These are phyloP conservation scores for Curvularia hawaiiensis DNA, from an alignment of 2,329 filamentous ascomycete genomes.

Conservation along the genomic window DNA sequence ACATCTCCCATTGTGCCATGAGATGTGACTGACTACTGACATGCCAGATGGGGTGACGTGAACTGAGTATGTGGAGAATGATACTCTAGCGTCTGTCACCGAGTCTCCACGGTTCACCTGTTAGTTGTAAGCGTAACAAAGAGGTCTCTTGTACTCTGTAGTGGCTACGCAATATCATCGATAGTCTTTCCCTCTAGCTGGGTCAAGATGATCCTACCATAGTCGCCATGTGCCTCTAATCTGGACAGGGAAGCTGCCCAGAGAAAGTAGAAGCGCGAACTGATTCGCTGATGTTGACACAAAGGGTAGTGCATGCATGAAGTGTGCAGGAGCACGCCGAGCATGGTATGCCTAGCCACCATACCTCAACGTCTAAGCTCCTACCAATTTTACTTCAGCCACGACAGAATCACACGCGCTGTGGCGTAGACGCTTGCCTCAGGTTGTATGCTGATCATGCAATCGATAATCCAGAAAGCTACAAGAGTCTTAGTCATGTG, in stretches of 20 bases:
- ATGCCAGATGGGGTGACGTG: neutral
- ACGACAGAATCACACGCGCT: constrained; percentile 5
- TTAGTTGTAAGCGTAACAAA: neutral
- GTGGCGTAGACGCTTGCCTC: constrained; percentile 20
- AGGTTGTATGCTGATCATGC: constrained; percentile 26
- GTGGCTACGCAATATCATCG: constrained; percentile 1
- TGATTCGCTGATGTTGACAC: neutral
- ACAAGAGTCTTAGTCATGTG: constrained; percentile 16
- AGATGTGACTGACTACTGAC: neutral
- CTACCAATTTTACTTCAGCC: constrained; percentile 5
- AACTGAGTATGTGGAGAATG: neutral
- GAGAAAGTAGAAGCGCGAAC: neutral
- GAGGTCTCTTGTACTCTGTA: neutral
- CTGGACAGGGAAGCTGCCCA: neutral
- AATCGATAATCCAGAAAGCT: constrained; percentile 18
- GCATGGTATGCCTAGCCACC: constrained; percentile 2
- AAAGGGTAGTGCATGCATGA: constrained; percentile 9
- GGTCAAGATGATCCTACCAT: neutral
- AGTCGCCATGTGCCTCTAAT: neutral
- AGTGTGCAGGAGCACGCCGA: constrained; percentile 2
- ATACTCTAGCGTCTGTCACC: neutral
- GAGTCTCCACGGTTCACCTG: neutral
- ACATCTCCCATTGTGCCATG: neutral
- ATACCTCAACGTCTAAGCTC: constrained; percentile 26
- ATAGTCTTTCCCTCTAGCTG: neutral